phyloP scores from a whole-genome alignment of 192 early-diverging fungal genomes.

The Backusella australiensis region DNA sequence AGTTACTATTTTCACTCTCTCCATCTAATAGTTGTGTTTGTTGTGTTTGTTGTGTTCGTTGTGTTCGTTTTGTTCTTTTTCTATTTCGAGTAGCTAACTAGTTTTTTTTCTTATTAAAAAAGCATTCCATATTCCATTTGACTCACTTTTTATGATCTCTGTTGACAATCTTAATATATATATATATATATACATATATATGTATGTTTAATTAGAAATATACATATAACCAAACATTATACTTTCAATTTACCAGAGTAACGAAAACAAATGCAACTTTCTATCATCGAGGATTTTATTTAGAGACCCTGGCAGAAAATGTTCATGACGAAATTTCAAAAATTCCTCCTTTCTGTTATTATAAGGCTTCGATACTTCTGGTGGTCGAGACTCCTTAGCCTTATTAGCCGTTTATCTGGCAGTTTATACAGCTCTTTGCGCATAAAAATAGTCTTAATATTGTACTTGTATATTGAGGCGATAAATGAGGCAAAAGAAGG shows the following conservation, averaged over 20 bases:
- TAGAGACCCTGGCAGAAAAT: neutral
- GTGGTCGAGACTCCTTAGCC: neutral
- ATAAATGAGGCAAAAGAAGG: neutral
- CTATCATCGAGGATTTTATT: neutral
- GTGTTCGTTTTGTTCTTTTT: neutral
- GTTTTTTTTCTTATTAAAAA: neutral
- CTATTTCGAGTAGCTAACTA: neutral
- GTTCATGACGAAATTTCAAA: neutral
- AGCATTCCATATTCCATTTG: neutral
- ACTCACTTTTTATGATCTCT: neutral
- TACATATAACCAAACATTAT: neutral
- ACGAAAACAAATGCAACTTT: neutral
- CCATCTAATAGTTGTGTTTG: too few species aligned
- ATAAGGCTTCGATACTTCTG: neutral
- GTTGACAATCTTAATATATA: neutral
- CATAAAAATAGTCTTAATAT: neutral
- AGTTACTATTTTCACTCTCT: too few species aligned
- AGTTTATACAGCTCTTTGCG: neutral
- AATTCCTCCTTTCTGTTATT: neutral
- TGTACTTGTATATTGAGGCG: neutral
- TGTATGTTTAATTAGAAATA: neutral
- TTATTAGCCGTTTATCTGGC: neutral
- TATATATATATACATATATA: neutral
- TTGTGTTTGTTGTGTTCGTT: too few species aligned
- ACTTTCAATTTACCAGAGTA: neutral